Conservation (phyloP, 2,329 filamentous ascomycete genomes). For the Botrytis tulipae region DNA sequence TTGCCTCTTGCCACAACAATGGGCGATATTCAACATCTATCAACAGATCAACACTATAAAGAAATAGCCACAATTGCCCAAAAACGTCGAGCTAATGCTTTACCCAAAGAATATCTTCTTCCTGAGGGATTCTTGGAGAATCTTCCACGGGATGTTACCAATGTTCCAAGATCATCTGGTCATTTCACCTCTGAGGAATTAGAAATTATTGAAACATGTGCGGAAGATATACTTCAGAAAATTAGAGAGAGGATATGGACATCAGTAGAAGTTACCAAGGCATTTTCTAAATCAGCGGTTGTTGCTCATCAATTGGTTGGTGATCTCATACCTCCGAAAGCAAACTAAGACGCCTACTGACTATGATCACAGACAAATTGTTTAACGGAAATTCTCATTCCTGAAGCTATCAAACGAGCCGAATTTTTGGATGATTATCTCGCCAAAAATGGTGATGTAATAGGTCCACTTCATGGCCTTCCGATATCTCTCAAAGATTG, state of each 20-base stretch:
- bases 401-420: conserved; percentile 51
- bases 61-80: conserved; percentile 41
- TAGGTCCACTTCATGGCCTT: conserved; percentile 44
- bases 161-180: conserved; percentile 13
- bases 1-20: background rate
- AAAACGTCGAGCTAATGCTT: conserved; percentile 38
- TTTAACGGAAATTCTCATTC: conserved; percentile 56
- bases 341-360: background rate
- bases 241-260: conserved; percentile 28
- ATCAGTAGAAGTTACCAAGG: conserved; percentile 42
- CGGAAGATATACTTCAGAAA: conserved; percentile 30
- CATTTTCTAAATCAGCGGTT: conserved; percentile 50
- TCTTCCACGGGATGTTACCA: conserved; percentile 26
- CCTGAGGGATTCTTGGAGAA: conserved; percentile 27
- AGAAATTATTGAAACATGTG: conserved; percentile 35
- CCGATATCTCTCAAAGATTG: conserved; percentile 45
- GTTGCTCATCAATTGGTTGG: conserved; percentile 48
- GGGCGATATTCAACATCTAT: conserved; percentile 10
- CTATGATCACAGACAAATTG: conserved; percentile 52
- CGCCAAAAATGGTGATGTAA: conserved; percentile 39
- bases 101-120: conserved; percentile 37
- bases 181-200: conserved; percentile 18
- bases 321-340: background rate
- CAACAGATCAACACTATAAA: conserved; percentile 40
- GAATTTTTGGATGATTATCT: conserved; percentile 53